phyloP scores from a whole-genome alignment of 257 asterid species.

The Solanum bulbocastanum region DNA sequence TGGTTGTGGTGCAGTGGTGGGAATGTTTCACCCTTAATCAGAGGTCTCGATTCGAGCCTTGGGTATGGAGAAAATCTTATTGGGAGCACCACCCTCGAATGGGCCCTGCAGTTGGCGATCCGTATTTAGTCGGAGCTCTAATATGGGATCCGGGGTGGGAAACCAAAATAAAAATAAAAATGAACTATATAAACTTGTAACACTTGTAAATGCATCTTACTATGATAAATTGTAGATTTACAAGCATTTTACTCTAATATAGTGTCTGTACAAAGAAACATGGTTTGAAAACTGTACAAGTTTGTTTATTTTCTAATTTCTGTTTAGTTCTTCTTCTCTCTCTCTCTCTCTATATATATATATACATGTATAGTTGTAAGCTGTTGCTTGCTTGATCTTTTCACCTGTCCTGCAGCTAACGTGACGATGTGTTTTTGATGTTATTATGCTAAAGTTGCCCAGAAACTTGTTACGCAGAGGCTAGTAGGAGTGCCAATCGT shows the following conservation, averaged over 20 bases:
- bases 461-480: constrained; percentile 41
- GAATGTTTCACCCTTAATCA: too few species aligned
- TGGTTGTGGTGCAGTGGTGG: too few species aligned
- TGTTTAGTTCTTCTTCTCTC: not conserved
- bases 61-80: too few species aligned
- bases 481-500: constrained; percentile 82
- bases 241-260: not conserved
- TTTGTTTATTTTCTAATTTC: not conserved
- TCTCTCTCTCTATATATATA: not conserved
- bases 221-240: not conserved
- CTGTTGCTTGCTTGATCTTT: not conserved
- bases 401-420: not conserved
- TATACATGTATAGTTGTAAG: not conserved
- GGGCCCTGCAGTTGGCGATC: not conserved
- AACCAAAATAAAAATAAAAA: too few species aligned
- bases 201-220: not conserved
- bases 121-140: too few species aligned
- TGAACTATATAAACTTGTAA: not conserved
- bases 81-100: not conserved
- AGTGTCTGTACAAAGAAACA: not conserved
- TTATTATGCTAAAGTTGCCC: constrained; percentile 53
- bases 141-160: not conserved
- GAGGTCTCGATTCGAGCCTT: not conserved
- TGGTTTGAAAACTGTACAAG: not conserved
- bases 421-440: not conserved